Conservation (phyloP, 495 filamentous ascomycete species). For the Penicillium ochrochloron region DNA sequence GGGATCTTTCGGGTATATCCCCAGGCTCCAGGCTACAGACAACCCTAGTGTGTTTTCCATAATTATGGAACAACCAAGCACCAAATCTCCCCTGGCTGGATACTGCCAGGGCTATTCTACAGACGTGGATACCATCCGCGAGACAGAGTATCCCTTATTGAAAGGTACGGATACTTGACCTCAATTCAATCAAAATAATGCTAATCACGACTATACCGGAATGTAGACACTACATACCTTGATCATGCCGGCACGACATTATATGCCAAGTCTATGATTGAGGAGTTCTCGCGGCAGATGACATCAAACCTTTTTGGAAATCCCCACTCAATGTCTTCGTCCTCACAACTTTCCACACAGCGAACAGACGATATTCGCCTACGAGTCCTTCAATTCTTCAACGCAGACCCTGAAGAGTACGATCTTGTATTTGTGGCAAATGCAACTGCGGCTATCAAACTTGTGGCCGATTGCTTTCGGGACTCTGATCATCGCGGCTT, state of each 20-base stretch:
- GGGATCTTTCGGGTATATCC: neutral
- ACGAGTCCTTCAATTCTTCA: slow-evolving; percentile 75
- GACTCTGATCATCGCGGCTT: slow-evolving; percentile 66
- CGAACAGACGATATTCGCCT: slow-evolving; percentile 78
- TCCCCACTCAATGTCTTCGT: slow-evolving; percentile 83
- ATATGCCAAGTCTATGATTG: slow-evolving; percentile 80
- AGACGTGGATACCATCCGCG: slow-evolving; percentile 69
- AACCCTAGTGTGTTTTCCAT: neutral
- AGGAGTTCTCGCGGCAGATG: slow-evolving; percentile 75
- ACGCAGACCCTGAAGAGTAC: slow-evolving; percentile 80
- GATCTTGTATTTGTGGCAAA: slow-evolving; percentile 93
- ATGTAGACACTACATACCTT: slow-evolving; percentile 76
- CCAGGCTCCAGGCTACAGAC: neutral
- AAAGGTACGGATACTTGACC: slow-evolving; percentile 55
- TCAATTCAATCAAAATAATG: neutral
- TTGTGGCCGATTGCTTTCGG: slow-evolving; percentile 76
- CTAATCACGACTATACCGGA: slow-evolving; percentile 6
- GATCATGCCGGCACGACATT: slow-evolving; percentile 91
- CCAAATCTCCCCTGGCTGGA: slow-evolving; percentile 4
- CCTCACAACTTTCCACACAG: slow-evolving; percentile 75
- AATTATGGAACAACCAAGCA: slow-evolving; percentile 19
- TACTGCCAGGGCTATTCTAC: slow-evolving; percentile 60
- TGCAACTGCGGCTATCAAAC: slow-evolving; percentile 87
- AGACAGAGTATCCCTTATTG: slow-evolving; percentile 83
- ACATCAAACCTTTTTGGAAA: slow-evolving; percentile 84